phyloP scores from a whole-genome alignment of 352 stramenopile genomes.

The Peronospora belbahrii region DNA sequence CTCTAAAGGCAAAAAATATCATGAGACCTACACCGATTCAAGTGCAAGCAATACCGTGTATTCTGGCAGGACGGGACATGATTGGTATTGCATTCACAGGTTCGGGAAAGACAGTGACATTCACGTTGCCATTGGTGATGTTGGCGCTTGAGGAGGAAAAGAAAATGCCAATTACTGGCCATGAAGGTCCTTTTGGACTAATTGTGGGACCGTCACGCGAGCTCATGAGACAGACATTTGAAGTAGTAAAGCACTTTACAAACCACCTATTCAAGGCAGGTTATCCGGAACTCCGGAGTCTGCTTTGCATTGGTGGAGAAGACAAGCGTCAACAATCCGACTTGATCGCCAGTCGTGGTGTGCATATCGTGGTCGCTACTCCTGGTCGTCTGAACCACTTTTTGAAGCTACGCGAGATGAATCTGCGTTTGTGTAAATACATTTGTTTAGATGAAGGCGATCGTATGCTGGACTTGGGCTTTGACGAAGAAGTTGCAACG shows the following conservation, averaged over 20 bases:
- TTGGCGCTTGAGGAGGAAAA: conserved; percentile 94
- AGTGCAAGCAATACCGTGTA: conserved; percentile 96
- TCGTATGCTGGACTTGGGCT: conserved; percentile 95
- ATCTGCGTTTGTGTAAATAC: conserved; percentile 92
- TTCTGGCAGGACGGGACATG: conserved; percentile 94
- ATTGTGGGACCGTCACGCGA: conserved; percentile 96
- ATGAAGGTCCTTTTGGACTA: conserved; percentile 95
- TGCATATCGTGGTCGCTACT: conserved; percentile 97
- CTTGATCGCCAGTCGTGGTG: conserved; percentile 74
- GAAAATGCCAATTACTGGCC: conserved; percentile 88
- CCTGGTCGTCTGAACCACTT: conserved; percentile 95
- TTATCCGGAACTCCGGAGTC: conserved; percentile 80
- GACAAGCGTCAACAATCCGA: conserved; percentile 90
- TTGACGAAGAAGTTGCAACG: conserved; percentile 88
- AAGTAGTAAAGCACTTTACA: conserved; percentile 94
- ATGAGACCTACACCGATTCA: conserved; percentile 96
- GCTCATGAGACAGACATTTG: conserved; percentile 96
- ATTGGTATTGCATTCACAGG: conserved; percentile 99
- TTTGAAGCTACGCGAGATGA: conserved; percentile 92
- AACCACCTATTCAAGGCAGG: conserved; percentile 53
- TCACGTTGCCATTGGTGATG: conserved; percentile 96
- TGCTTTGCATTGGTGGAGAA: conserved; percentile 95
- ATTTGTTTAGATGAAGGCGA: conserved; percentile 98
- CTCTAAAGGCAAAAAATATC: conserved; percentile 94
- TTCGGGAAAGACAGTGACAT: conserved; percentile 98